Base-by-base conservation (phyloP, 2,329 filamentous ascomycete species). In the Claviceps cyperi region DNA sequence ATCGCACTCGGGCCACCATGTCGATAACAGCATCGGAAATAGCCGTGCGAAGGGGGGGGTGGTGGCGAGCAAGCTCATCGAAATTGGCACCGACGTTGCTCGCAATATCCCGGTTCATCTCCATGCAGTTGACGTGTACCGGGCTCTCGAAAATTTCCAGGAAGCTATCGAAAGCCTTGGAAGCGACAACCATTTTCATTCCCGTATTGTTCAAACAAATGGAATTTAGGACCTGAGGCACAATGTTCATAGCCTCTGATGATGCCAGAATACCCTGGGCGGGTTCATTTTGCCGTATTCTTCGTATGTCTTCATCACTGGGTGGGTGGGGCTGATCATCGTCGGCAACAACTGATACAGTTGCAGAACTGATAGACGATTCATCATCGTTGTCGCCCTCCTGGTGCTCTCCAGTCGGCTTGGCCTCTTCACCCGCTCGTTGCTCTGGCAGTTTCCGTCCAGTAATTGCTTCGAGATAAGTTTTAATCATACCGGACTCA, bases 101-200 rank as follows among this genome's bases (percentile, higher is more conserved):
- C 9, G 90, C 77, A 51, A 94, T 73, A 37, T 74, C 71, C 5
- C 76, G 71, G 56, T 95, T 91, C 38, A 74, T 72, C 54, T 86
- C 81, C 75, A 98, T 81, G 55, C 83, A 84, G 58, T 85, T 86
- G 51, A 98, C 81, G 66, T 99, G 94, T 15, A 81, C 77, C 2
- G 89, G 82, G 56, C 88, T 97, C 65, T 96, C 87, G 56, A 98
- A 98, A n/a, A 97, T 88, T 62, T 96, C 87, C 56, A 98, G 84
- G 63, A 90, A 97, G 57, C 81, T 86, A 51, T 90, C 83, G 43
- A 98, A 74, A 1, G 88, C 90, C 51, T 80, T 76, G 0, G 90
- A 96, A 0, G 81, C 77, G 51, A 88, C 81, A 59, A 98, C 94
- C 62, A 96, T 76, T 59, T 85, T 84, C 73, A 96, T 84, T 8